phyloP scores from a whole-genome alignment of 805 yeast genomes.

The Wickerhamomyces hampshirensis region DNA sequence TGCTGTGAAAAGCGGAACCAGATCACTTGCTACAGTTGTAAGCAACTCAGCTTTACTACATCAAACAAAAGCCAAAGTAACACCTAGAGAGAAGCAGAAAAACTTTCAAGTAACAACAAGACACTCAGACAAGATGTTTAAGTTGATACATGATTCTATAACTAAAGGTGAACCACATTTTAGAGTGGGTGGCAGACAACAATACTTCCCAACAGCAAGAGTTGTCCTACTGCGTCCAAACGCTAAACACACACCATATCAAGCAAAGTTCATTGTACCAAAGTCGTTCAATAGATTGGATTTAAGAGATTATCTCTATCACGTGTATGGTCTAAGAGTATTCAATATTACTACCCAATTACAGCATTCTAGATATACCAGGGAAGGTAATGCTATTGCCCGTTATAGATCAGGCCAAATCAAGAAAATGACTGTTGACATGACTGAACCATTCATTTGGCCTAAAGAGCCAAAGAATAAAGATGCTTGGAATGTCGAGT shows the following conservation, averaged over 20 bases:
- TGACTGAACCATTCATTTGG: slow-evolving; percentile 95
- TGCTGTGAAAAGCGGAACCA: slow-evolving; percentile 14
- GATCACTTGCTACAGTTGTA: slow-evolving; percentile 28
- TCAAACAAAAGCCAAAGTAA: slow-evolving; percentile 4
- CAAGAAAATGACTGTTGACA: slow-evolving; percentile 95
- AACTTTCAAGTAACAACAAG: slow-evolving; percentile 18
- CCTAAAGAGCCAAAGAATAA: slow-evolving; percentile 57
- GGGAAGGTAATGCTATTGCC: slow-evolving; percentile 55
- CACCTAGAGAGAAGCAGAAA: slow-evolving; percentile 12
- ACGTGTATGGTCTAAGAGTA: slow-evolving; percentile 86
- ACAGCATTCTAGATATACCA: slow-evolving; percentile 61
- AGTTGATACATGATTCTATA: slow-evolving; percentile 39
- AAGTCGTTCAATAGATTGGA: slow-evolving; percentile 90
- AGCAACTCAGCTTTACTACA: slow-evolving; percentile 11
- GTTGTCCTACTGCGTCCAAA: slow-evolving; percentile 79
- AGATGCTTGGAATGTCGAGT: slow-evolving; percentile 34
- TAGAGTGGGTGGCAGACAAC: slow-evolving; percentile 67
- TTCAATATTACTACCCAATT: slow-evolving; percentile 84
- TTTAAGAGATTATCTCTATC: slow-evolving; percentile 87
- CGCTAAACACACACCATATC: slow-evolving; percentile 96
- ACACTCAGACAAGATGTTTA: slow-evolving; percentile 23
- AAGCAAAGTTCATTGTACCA: slow-evolving; percentile 94
- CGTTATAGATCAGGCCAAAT: slow-evolving; percentile 76
- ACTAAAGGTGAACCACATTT: slow-evolving; percentile 72
- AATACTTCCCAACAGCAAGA: slow-evolving; percentile 84